phyloP scores from a whole-genome alignment of 345 rosid species.

The Turnera subulata region DNA sequence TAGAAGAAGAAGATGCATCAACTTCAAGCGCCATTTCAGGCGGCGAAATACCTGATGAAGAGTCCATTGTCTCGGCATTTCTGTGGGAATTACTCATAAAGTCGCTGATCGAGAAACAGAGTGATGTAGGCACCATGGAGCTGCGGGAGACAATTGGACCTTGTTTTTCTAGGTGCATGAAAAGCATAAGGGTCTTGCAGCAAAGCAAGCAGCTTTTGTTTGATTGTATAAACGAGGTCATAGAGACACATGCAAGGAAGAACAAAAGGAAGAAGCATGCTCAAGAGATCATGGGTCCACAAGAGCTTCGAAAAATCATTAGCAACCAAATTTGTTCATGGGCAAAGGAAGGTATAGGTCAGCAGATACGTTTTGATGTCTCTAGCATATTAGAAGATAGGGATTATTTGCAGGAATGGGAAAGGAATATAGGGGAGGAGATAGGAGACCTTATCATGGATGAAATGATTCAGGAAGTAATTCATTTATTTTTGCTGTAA shows the following conservation, averaged over 20 bases:
- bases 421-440: slow-evolving; percentile 22
- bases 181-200: slow-evolving; percentile 15
- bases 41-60: slow-evolving; percentile 1
- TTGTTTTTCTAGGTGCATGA: slow-evolving; percentile 7
- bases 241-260: background rate
- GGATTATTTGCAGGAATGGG: slow-evolving; percentile 12
- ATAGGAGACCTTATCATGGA: slow-evolving; percentile 28
- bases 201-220: slow-evolving; percentile 16
- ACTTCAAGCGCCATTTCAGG: slow-evolving; percentile 8
- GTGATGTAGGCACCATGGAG: slow-evolving; percentile 12
- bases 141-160: slow-evolving; percentile 3
- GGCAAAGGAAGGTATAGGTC: slow-evolving; percentile 12
- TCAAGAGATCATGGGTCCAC: slow-evolving; percentile 9
- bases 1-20: slow-evolving; percentile 9
- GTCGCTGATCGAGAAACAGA: slow-evolving; percentile 17
- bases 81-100: slow-evolving; percentile 12
- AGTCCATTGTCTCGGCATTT: slow-evolving; percentile 12
- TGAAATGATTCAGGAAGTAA: slow-evolving; percentile 18
- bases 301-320: slow-evolving; percentile 23
- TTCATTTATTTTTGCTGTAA: slow-evolving; percentile 8
- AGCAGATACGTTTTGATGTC: slow-evolving; percentile 10
- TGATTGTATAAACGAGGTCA: slow-evolving; percentile 6
- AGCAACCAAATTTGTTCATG: slow-evolving; percentile 10
- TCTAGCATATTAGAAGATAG: slow-evolving; percentile 18
- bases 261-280: background rate